Conservation (phyloP, 1,139 yeast genomes). For the Yamadazyma atmosphaerica region DNA sequence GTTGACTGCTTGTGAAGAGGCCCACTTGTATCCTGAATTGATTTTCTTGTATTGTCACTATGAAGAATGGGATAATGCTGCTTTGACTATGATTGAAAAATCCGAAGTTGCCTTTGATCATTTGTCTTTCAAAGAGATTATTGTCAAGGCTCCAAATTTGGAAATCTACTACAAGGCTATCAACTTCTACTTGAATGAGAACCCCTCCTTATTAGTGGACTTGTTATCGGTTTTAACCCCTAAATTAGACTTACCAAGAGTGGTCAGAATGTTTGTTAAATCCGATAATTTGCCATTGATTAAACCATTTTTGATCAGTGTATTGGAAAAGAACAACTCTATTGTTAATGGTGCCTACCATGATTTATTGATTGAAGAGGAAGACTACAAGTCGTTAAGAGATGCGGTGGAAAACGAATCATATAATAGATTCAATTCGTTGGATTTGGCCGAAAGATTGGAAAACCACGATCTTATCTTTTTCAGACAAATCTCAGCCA, state of each 20-base stretch:
- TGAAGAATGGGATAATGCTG: constrained; percentile 99
- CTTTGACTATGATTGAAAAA: constrained; percentile 95
- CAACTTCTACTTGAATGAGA: constrained; percentile 88
- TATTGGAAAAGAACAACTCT: constrained; percentile 84
- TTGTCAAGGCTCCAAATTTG: constrained; percentile 92
- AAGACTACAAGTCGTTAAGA: constrained; percentile 86
- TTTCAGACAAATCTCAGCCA: constrained; percentile 95
- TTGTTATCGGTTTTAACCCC: constrained; percentile 84
- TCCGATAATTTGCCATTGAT: constrained; percentile 95
- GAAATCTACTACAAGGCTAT: constrained; percentile 98
- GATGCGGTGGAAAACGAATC: constrained; percentile 77
- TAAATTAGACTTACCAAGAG: constrained; percentile 91
- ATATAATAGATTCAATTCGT: constrained; percentile 87
- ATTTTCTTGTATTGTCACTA: constrained; percentile 96
- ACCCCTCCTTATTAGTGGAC: constrained; percentile 88
- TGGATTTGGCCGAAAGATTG: constrained; percentile 88
- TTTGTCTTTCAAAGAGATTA: constrained; percentile 86
- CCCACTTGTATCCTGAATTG: constrained; percentile 95
- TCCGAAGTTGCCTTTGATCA: constrained; percentile 95
- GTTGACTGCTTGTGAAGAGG: constrained; percentile 87
- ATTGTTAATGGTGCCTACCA: constrained; percentile 95
- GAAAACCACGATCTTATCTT: constrained; percentile 89
- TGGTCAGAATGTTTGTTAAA: constrained; percentile 90
- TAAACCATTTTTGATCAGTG: constrained; percentile 91
- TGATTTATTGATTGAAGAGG: constrained; percentile 92